These are phyloP conservation scores for Ogataea trehaloabstinens DNA, from an alignment of 805 yeast species.

Conservation along the genomic window DNA sequence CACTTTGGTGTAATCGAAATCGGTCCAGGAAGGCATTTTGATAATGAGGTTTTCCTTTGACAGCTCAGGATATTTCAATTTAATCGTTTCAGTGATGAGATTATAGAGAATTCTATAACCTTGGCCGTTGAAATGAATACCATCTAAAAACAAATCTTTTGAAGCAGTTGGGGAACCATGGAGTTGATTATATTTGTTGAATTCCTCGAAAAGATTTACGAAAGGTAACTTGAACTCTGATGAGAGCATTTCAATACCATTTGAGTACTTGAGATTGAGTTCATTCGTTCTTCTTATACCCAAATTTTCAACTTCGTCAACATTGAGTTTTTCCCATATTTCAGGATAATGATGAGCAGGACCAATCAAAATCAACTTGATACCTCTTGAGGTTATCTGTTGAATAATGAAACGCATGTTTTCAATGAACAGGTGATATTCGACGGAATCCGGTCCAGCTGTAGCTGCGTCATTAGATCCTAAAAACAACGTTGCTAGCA, in stretches of 20 bases:
- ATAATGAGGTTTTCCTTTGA: constrained; percentile 15
- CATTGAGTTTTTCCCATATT: constrained; percentile 36
- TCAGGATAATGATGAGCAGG: constrained; percentile 54
- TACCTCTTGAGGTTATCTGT: constrained; percentile 36
- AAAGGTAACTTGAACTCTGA: constrained; percentile 47
- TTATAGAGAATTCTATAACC: constrained; percentile 40
- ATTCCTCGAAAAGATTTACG: constrained; percentile 51
- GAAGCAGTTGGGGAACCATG: constrained; percentile 16
- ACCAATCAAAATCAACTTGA: constrained; percentile 57
- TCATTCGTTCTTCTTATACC: constrained; percentile 43
- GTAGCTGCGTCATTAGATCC: constrained; percentile 74
- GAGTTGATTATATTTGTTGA: constrained; percentile 26
- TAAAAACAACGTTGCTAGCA: constrained; percentile 33
- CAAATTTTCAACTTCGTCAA: constrained; percentile 29
- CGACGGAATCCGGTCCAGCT: constrained; percentile 50
- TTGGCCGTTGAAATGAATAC: constrained; percentile 42
- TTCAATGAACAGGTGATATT: constrained; percentile 43
- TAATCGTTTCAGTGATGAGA: constrained; percentile 30
- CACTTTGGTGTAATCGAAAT: constrained; percentile 14
- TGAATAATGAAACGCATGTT: constrained; percentile 47
- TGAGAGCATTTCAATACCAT: constrained; percentile 49
- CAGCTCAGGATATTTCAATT: constrained; percentile 34
- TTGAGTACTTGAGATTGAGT: constrained; percentile 45
- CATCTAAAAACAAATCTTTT: constrained; percentile 36
- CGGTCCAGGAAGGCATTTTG: constrained; percentile 23